phyloP scores from a whole-genome alignment of 1,139 yeast genomes.

The Petasospora fabianii region DNA sequence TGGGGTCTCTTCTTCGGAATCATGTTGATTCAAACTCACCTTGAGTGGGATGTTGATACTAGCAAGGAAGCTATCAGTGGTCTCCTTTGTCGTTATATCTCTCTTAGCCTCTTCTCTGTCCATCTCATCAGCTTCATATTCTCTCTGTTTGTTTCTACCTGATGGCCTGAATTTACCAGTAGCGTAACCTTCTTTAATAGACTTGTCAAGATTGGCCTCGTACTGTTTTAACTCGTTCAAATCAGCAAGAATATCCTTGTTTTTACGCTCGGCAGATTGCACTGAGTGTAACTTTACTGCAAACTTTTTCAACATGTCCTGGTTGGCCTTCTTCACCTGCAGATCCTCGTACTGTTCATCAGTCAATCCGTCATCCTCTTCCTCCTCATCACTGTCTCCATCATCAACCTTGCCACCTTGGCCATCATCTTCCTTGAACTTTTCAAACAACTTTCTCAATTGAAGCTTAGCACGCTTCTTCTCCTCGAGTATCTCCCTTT shows the following conservation, averaged over 20 bases:
- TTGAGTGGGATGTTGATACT: slow-evolving; percentile 22
- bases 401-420: slow-evolving; percentile 25
- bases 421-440: slow-evolving; percentile 36
- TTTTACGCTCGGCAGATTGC: slow-evolving; percentile 24
- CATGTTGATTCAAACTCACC: slow-evolving; percentile 5
- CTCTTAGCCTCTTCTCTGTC: slow-evolving; percentile 29
- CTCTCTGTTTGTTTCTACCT: slow-evolving; percentile 19
- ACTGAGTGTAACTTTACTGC: slow-evolving; percentile 24
- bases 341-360: slow-evolving; percentile 29
- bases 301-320: slow-evolving; percentile 26
- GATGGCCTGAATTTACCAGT: slow-evolving; percentile 20
- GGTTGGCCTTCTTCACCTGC: slow-evolving; percentile 23
- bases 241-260: slow-evolving; percentile 23
- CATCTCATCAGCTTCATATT: slow-evolving; percentile 20
- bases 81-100: slow-evolving; percentile 19
- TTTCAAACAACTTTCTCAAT: slow-evolving; percentile 48
- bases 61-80: slow-evolving; percentile 27
- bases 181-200: slow-evolving; percentile 17
- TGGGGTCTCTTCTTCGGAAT: not conserved
- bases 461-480: slow-evolving; percentile 48
- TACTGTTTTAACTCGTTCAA: slow-evolving; percentile 25
- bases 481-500: slow-evolving; percentile 49
- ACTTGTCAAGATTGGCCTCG: slow-evolving; percentile 18
- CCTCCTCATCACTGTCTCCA: slow-evolving; percentile 22
- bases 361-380: slow-evolving; percentile 28